Evolutionary conservation across 345 rosid genomes (phyloP).

Genomic region (Erysimum cheiranthoides): DNA sequence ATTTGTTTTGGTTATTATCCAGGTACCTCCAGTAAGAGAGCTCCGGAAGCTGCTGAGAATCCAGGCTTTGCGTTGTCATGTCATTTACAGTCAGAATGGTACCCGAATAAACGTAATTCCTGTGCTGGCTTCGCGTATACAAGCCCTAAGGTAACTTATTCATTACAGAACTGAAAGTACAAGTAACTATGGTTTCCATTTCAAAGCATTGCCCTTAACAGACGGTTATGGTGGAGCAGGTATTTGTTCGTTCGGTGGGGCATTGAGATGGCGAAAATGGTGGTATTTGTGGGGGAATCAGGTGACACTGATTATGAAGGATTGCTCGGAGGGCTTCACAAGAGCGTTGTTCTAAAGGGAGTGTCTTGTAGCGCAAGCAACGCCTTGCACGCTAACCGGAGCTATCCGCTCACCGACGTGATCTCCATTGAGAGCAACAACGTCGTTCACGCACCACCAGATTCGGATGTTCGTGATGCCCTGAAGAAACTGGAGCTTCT

Average conservation of each 20-base stretch:
- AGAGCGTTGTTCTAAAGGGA: constrained; percentile 73
- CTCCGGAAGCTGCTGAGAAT: constrained; percentile 82
- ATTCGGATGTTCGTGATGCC: constrained; percentile 59
- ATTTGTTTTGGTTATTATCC: constrained; percentile 18
- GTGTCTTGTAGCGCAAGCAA: constrained; percentile 60
- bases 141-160: constrained; percentile 75
- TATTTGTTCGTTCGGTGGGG: constrained; percentile 95
- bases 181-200: neutral
- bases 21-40: constrained; percentile 89
- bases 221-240: constrained; percentile 52
- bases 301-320: constrained; percentile 99
- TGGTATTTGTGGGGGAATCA: constrained; percentile 84
- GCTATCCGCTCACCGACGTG: constrained; percentile 84
- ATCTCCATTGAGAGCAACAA: constrained; percentile 72
- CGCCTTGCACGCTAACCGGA: constrained; percentile 67
- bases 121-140: constrained; percentile 84
- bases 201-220: neutral
- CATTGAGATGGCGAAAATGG: constrained; percentile 75
- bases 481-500: constrained; percentile 66
- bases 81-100: constrained; percentile 80
- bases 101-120: constrained; percentile 82
- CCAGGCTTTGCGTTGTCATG: constrained; percentile 91
- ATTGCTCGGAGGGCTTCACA: constrained; percentile 88
- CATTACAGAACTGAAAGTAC: neutral
- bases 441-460: constrained; percentile 58